These are phyloP conservation scores for Pulveroboletus sp. DNA, from an alignment of 768 basidiomycete species.

Conservation along the genomic window DNA sequence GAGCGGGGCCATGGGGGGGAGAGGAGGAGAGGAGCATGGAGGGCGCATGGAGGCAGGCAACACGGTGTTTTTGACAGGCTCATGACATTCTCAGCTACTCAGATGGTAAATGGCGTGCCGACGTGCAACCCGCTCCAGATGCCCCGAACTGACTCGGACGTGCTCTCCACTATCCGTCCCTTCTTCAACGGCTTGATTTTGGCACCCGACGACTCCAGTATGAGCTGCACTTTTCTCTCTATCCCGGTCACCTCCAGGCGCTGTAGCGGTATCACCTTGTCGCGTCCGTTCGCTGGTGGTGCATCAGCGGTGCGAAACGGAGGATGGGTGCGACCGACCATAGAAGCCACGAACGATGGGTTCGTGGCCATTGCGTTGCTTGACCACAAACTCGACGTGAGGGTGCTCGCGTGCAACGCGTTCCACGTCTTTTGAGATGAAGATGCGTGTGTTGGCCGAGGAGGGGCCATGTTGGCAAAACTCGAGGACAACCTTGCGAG, in stretches of 20 bases:
- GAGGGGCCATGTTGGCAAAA: conserved; percentile 82
- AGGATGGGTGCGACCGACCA: conserved; percentile 36
- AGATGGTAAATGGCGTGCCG: conserved; percentile 58
- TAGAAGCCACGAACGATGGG: conserved; percentile 85
- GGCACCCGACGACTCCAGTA: conserved; percentile 83
- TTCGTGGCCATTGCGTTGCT: conserved; percentile 66
- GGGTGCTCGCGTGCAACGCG: conserved; percentile 67
- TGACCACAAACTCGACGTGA: conserved; percentile 81
- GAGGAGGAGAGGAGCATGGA: background rate
- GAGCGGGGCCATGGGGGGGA: background rate
- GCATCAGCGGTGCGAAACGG: conserved; percentile 10
- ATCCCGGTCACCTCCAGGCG: conserved; percentile 70
- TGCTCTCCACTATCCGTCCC: conserved; percentile 63
- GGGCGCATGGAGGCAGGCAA: conserved; percentile 24
- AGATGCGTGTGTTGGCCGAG: conserved; percentile 66
- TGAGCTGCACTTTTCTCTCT: conserved; percentile 71
- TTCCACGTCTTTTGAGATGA: conserved; percentile 58
- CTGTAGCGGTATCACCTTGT: conserved; percentile 83
- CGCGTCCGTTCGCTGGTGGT: conserved; percentile 71
- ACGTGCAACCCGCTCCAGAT: conserved; percentile 90
- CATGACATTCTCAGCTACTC: conserved; percentile 12
- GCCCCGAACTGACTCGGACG: conserved; percentile 75
- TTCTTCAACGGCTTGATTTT: conserved; percentile 79
- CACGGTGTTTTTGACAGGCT: conserved; percentile 28
- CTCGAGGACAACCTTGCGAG: conserved; percentile 86